These are phyloP conservation scores for Tetracladium marchalianum DNA, from an alignment of 495 filamentous ascomycete species.

Conservation along the genomic window DNA sequence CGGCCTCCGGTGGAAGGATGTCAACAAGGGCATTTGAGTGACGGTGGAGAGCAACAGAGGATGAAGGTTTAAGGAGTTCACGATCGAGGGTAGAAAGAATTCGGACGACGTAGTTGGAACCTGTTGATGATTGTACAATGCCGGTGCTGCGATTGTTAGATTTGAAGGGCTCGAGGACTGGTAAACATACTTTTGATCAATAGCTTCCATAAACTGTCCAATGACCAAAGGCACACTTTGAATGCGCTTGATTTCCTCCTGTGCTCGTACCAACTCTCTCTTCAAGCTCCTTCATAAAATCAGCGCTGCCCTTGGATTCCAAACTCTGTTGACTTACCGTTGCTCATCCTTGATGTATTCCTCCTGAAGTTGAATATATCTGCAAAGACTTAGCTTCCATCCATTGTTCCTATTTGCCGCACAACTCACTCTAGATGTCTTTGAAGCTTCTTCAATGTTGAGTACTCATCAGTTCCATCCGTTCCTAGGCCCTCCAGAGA, in stretches of 20 bases:
- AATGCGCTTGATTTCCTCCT: constrained; percentile 99
- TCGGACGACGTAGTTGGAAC: constrained; percentile 97
- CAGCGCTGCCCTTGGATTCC: constrained; percentile 12
- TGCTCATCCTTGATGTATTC: constrained; percentile 99
- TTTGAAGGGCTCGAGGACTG: constrained; percentile 2
- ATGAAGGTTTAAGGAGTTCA: constrained; percentile 93
- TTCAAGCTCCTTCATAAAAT: constrained; percentile 68
- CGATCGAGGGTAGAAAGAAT: constrained; percentile 97
- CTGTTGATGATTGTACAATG: constrained; percentile 95
- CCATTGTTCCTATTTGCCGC: not conserved
- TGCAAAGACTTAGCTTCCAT: constrained; percentile 21
- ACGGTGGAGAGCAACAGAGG: constrained; percentile 91
- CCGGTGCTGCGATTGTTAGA: constrained; percentile 60
- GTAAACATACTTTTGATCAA: constrained; percentile 83
- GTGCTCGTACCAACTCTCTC: constrained; percentile 89
- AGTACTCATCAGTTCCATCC: constrained; percentile 88
- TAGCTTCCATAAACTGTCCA: constrained; percentile 99
- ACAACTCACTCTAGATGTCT: constrained; percentile 77
- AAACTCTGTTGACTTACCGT: constrained; percentile 41
- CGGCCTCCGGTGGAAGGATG: constrained; percentile 93
- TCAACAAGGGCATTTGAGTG: constrained; percentile 98
- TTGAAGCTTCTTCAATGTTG: constrained; percentile 87
- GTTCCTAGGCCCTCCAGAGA: constrained; percentile 69
- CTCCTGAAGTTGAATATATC: constrained; percentile 95
- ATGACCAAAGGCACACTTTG: constrained; percentile 97